Conservation (phyloP, 768 basidiomycete genomes). For the Mycena latifolia region DNA sequence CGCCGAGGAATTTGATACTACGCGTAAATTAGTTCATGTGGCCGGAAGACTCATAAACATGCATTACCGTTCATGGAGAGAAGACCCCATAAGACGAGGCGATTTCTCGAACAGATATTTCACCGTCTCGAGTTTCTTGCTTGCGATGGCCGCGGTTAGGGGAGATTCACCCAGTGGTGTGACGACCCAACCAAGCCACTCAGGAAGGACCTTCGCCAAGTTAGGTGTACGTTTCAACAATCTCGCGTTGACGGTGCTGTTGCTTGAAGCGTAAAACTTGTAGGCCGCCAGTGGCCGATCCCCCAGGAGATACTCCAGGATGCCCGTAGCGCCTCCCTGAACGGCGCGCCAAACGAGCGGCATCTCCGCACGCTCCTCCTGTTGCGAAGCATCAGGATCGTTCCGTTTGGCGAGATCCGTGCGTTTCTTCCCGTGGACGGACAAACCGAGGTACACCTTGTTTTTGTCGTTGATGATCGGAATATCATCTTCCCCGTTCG, state of each 20-base stretch:
- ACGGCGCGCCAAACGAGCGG: constrained; percentile 63
- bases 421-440: constrained; percentile 74
- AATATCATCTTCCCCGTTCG: constrained; percentile 42
- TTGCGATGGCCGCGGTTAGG: constrained; percentile 57
- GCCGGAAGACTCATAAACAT: constrained; percentile 7
- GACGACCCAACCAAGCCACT: constrained; percentile 65
- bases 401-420: constrained; percentile 63
- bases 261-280: constrained; percentile 58
- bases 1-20: constrained; percentile 61
- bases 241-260: constrained; percentile 57
- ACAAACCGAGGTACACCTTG: constrained; percentile 68
- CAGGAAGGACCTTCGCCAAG: constrained; percentile 56
- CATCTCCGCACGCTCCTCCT: constrained; percentile 21
- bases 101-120: constrained; percentile 59
- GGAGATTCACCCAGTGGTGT: constrained; percentile 65
- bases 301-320: constrained; percentile 62
- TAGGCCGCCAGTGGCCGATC: constrained; percentile 64
- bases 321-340: constrained; percentile 40
- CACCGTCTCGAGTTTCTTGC: constrained; percentile 51
- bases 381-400: constrained; percentile 56
- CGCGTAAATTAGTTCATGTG: background rate
- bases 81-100: constrained; percentile 54
- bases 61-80: constrained; percentile 59
- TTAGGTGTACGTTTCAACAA: constrained; percentile 53
- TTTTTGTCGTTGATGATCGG: constrained; percentile 51